Conservation (phyloP, 371 early-diverging fungal species). For the Rhizopus sp. region DNA sequence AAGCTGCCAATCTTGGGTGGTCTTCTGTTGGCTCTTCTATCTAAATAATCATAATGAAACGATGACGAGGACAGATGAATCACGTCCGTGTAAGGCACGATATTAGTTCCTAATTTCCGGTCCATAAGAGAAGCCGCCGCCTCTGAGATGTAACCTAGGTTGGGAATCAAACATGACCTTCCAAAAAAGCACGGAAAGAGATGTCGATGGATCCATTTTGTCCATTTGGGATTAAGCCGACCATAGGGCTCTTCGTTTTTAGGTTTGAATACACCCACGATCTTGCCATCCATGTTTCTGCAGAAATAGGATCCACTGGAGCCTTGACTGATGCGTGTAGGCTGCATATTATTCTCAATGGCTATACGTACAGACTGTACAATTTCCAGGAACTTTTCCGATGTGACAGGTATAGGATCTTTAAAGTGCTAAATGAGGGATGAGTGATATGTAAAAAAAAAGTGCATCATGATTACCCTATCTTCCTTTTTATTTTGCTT, state of each 20-base stretch:
- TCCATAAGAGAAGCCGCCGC: conserved; percentile 84
- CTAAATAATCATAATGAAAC: conserved; percentile 75
- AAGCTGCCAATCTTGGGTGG: conserved; percentile 87
- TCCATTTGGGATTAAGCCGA: conserved; percentile 90
- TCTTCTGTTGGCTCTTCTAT: conserved; percentile 45
- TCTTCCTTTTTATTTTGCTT: conserved; percentile 9
- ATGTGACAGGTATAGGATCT: conserved; percentile 43
- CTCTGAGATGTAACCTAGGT: conserved; percentile 88
- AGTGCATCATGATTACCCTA: conserved; percentile 4
- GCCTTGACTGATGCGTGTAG: conserved; percentile 73
- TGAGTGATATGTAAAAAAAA: not conserved
- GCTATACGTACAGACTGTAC: conserved; percentile 74
- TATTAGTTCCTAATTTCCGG: conserved; percentile 70
- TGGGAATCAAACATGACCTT: conserved; percentile 85
- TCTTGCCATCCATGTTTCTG: conserved; percentile 66
- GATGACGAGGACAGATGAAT: conserved; percentile 72
- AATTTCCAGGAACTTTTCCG: conserved; percentile 56
- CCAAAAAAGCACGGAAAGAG: conserved; percentile 91
- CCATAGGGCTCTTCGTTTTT: conserved; percentile 96
- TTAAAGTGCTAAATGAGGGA: conserved; percentile 15
- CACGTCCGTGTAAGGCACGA: conserved; percentile 87
- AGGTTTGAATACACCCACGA: conserved; percentile 92
- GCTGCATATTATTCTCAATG: conserved; percentile 68
- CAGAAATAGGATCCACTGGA: conserved; percentile 93
- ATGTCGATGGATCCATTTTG: conserved; percentile 91